phyloP scores from a whole-genome alignment of 164 flowering plant species.

The Nymphaea colorata region DNA sequence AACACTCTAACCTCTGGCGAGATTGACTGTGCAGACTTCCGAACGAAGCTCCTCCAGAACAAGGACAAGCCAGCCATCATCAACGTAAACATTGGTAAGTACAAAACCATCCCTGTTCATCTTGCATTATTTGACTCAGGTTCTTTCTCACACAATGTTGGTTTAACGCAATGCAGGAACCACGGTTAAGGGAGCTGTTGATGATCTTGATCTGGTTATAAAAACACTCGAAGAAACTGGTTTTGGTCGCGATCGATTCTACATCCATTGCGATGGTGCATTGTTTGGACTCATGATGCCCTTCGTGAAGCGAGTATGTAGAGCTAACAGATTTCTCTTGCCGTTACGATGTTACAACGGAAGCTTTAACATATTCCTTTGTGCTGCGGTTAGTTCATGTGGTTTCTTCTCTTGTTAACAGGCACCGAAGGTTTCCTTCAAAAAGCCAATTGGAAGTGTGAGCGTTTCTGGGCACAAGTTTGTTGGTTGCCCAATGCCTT shows the following conservation, averaged over 20 bases:
- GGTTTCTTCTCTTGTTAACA: constrained; percentile 15
- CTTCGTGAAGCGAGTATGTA: constrained; percentile 74
- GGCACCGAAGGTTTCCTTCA: constrained; percentile 92
- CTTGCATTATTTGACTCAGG: no score
- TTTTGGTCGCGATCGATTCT: constrained; percentile 62
- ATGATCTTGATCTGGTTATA: constrained; percentile 91
- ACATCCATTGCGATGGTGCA: constrained; percentile 95
- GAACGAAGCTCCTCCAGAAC: constrained; percentile 44
- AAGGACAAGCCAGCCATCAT: constrained; percentile 84
- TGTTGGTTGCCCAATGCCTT: constrained; percentile 97
- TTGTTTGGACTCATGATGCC: constrained; percentile 98
- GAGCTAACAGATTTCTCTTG: neutral
- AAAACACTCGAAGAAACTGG: constrained; percentile 77
- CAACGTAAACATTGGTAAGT: constrained; percentile 80
- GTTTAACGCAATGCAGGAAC: constrained; percentile 43
- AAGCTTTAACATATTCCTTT: no score
- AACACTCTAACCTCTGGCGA: constrained; percentile 63
- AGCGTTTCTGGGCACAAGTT: constrained; percentile 97
- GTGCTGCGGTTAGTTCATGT: no score
- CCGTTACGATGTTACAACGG: neutral
- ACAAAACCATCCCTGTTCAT: neutral
- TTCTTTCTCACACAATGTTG: no score
- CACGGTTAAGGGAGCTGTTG: constrained; percentile 96
- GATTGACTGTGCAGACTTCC: constrained; percentile 78
- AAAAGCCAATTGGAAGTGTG: constrained; percentile 94